Evolutionary conservation across 2,329 filamentous ascomycete genomes (phyloP).

Genomic region (Diaporthe ilicicola): DNA sequence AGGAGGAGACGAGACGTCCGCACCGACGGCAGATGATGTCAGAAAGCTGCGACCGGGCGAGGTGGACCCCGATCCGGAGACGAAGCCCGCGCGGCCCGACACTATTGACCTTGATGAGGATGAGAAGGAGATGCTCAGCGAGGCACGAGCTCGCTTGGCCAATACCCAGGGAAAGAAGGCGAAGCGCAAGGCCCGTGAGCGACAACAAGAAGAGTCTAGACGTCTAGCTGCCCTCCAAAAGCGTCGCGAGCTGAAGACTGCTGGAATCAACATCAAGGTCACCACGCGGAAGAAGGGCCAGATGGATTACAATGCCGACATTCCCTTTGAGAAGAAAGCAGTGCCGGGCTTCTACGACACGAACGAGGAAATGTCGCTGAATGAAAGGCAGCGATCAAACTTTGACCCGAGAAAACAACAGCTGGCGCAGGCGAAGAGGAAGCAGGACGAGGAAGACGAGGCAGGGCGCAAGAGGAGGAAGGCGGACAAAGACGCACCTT

Average conservation of each 20-base stretch:
- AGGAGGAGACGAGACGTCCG: constrained; percentile 86
- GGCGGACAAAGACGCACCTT: constrained; percentile 83
- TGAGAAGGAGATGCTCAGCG: constrained; percentile 99
- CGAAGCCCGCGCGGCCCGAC: constrained; percentile 92
- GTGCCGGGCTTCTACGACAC: constrained; percentile 94
- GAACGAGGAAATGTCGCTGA: constrained; percentile 78
- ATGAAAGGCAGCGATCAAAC: constrained; percentile 83
- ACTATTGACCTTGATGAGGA: constrained; percentile 99
- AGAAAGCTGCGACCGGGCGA: constrained; percentile 89
- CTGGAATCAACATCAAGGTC: constrained; percentile 98
- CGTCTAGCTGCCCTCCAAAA: constrained; percentile 92
- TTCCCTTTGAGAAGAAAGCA: constrained; percentile 94
- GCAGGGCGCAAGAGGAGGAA: constrained; percentile 85
- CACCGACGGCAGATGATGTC: constrained; percentile 92
- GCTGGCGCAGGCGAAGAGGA: constrained; percentile 84
- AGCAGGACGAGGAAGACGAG: constrained; percentile 88
- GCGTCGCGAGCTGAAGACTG: constrained; percentile 93
- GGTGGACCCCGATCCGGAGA: constrained; percentile 96
- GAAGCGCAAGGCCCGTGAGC: constrained; percentile 94
- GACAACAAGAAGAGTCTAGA: constrained; percentile 93
- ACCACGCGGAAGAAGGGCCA: constrained; percentile 90
- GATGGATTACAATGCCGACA: constrained; percentile 99
- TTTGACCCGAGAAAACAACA: constrained; percentile 96
- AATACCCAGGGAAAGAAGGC: constrained; percentile 99
- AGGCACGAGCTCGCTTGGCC: constrained; percentile 92